phyloP scores from a whole-genome alignment of 2,329 filamentous ascomycete species.

The Penicillium janthinellum region DNA sequence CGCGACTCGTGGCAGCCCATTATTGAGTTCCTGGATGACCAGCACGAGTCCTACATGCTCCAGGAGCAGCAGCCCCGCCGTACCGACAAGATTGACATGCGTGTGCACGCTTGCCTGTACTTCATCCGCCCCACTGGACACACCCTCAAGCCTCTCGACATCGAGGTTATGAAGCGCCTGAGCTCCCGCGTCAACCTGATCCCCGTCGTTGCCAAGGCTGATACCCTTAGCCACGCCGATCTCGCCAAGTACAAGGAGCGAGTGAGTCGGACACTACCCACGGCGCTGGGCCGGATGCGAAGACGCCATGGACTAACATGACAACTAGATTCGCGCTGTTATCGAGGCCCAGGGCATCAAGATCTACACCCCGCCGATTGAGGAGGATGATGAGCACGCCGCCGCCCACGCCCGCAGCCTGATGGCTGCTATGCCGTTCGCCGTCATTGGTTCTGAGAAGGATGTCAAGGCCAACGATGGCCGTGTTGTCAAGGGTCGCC shows the following conservation, averaged over 20 bases:
- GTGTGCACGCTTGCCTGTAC: constrained; percentile 97
- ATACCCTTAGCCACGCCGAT: constrained; percentile 91
- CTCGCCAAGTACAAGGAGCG: constrained; percentile 92
- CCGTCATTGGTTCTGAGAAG: constrained; percentile 98
- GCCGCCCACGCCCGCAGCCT: constrained; percentile 92
- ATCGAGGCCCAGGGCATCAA: constrained; percentile 99
- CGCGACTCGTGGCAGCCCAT: constrained; percentile 99
- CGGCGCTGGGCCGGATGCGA: background rate
- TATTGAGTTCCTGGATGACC: constrained; percentile 99
- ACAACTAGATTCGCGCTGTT: constrained; percentile 77
- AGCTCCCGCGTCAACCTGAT: constrained; percentile 98
- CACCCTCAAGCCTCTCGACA: constrained; percentile 97
- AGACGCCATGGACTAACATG: constrained; percentile 1
- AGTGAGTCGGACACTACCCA: constrained; percentile 56
- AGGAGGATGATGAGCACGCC: constrained; percentile 97
- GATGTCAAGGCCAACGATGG: constrained; percentile 96
- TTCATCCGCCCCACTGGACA: constrained; percentile 99
- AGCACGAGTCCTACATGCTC: constrained; percentile 99
- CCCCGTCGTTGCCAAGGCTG: constrained; percentile 96
- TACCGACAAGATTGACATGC: constrained; percentile 97
- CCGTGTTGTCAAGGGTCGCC: constrained; percentile 96
- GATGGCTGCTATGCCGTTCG: constrained; percentile 97
- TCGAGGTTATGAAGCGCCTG: constrained; percentile 99
- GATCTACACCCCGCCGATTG: constrained; percentile 96
- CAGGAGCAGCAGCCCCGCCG: constrained; percentile 99